Base-by-base conservation (phyloP, 306 rosid species). In the Hippophae tibetana region DNA sequence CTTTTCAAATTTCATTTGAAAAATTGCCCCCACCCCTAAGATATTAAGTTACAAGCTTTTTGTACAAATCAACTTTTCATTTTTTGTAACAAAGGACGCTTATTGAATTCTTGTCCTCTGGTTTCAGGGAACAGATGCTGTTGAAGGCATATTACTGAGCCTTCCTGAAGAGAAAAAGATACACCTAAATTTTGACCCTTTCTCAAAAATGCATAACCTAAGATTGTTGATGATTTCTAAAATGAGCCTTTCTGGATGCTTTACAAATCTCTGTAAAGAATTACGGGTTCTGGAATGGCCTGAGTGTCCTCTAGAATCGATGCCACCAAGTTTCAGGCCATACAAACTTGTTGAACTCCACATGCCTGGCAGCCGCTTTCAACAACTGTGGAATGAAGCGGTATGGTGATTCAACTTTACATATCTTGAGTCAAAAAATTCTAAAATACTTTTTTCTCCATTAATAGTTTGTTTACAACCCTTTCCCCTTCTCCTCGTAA, bases 201-300 rank as follows among this genome's bases (percentile, higher is more conserved):
- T 69, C 53, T 5, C 18, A 0, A 18, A 38, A 50, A 61, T 69
- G 73, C 38, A 41, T 1, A 61, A 47, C 7, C 62, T 69, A 0
- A 61, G 62, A 42, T 23, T 69, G 11, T 61, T 69, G 62, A 61
- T 54, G 45, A 7, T 69, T 7, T 12, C 9, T 6, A 69, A 61
- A 18, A 62, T 25, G 18, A 5, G 38, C 13, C 10, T 54, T 42
- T 23, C 41, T 18, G 45, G 38, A 61, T 31, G 23, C 5, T 27
- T 47, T 46, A 38, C 41, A 8, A 61, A 46, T 41, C 57, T 69
- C 9, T 54, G 62, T 46, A 45, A 61, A 6, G 62, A 61, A 45
- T 51, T 69, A 10, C 60, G 67, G 13, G 18, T 69, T 58, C 40
- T 67, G 52, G 62, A 51, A n/a, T 67, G 64, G 71, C 71, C 58